Evolutionary conservation across 192 early-diverging fungal genomes (phyloP).

Genomic region (Entophlyctis luteolus): DNA sequence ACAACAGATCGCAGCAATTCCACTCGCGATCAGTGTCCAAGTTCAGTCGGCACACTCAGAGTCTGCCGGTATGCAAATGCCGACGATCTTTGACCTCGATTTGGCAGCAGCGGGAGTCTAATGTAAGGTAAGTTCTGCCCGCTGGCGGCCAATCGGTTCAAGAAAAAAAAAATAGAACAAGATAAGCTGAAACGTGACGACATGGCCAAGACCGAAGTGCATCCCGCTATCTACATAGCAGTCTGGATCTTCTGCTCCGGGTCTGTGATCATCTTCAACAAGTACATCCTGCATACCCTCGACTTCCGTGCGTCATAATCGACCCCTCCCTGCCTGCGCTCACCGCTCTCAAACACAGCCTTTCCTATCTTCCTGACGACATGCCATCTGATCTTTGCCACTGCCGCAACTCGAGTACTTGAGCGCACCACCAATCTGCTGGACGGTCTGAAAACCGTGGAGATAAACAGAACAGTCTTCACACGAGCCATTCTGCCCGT

Average conservation of each 20-base stretch:
- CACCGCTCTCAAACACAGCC: slow-evolving; percentile 26
- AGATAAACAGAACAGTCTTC: slow-evolving; percentile 59
- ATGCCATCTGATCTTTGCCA: slow-evolving; percentile 38
- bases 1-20: no score
- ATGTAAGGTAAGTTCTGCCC: no score
- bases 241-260: slow-evolving; percentile 20
- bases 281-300: slow-evolving; percentile 17
- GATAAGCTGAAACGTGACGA: no score
- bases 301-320: slow-evolving; percentile 11
- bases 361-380: slow-evolving; percentile 42
- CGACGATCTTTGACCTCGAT: no score
- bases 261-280: slow-evolving; percentile 15
- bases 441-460: slow-evolving; percentile 51
- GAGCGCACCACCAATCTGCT: slow-evolving; percentile 54
- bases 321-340: neutral
- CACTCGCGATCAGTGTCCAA: no score
- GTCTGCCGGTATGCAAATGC: no score
- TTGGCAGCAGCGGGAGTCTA: no score
- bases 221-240: slow-evolving; percentile 10
- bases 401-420: slow-evolving; percentile 59
- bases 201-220: neutral
- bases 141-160: no score
- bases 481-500: slow-evolving; percentile 38
- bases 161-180: no score
- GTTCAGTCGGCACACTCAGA: no score